Conservation (phyloP, 192 early-diverging fungal species). For the Helicostylum pulchrum region DNA sequence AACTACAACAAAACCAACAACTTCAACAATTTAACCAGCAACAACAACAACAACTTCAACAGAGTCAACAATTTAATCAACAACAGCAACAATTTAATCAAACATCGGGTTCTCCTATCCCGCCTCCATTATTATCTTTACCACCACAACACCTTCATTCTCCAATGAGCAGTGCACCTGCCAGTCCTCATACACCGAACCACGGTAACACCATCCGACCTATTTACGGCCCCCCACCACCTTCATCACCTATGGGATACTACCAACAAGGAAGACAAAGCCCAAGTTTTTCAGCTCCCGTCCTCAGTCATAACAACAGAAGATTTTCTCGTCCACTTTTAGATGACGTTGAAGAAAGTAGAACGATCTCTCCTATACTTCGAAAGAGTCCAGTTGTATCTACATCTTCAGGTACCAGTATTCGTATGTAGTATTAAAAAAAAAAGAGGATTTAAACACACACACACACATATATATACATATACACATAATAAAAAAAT, state of each 20-base stretch:
- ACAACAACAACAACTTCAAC: too few relatives aligned
- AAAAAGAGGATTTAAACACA: not conserved
- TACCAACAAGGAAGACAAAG: conserved; percentile 13
- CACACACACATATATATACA: not conserved
- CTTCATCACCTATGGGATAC: not conserved
- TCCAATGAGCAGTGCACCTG: not conserved
- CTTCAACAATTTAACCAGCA: not conserved
- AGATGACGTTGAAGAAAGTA: conserved; percentile 14
- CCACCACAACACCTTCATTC: not conserved
- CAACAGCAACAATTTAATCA: not conserved
- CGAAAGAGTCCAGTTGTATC: conserved; percentile 13
- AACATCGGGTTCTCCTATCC: not conserved
- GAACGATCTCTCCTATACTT: not conserved
- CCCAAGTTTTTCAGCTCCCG: conserved; percentile 14
- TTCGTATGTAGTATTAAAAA: conserved; percentile 5
- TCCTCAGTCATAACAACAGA: not conserved
- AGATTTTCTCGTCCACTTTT: conserved; percentile 6
- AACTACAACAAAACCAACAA: not conserved
- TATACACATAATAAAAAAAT: too few relatives aligned
- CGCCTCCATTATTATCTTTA: not conserved
- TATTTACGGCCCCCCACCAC: conserved; percentile 1
- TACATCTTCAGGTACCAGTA: conserved; percentile 6
- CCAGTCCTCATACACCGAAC: not conserved
- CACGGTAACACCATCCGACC: conserved; percentile 7
- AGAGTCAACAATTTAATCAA: not conserved